Evolutionary conservation across 805 yeast genomes (phyloP).

Genomic region (Maudiozyma saulgeensis): DNA sequence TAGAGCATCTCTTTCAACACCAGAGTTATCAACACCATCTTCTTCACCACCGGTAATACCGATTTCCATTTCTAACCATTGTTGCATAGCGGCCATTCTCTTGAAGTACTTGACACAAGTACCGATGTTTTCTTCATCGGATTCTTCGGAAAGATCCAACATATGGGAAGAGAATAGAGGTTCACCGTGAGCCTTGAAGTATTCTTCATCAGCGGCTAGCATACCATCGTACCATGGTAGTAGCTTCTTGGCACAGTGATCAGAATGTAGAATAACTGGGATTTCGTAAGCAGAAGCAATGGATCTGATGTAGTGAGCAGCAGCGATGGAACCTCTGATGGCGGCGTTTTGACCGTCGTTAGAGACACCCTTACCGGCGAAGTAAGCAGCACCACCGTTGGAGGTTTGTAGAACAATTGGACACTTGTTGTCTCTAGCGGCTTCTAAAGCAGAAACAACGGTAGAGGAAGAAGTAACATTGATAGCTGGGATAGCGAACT

Average conservation of each 20-base stretch:
- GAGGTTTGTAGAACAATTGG: conserved; percentile 97
- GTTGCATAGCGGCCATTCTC: conserved; percentile 88
- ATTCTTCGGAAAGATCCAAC: conserved; percentile 95
- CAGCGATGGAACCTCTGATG: conserved; percentile 90
- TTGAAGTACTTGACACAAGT: conserved; percentile 90
- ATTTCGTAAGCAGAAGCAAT: conserved; percentile 94
- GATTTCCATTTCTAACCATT: conserved; percentile 99
- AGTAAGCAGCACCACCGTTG: conserved; percentile 99
- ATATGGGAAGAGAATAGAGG: conserved; percentile 98
- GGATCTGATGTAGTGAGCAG: conserved; percentile 94
- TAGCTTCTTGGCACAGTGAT: conserved; percentile 97
- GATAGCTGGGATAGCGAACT: conserved; percentile 96
- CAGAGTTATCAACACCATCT: conserved; percentile 99
- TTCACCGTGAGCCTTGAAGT: conserved; percentile 76
- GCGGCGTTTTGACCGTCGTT: conserved; percentile 92
- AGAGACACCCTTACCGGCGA: conserved; percentile 97
- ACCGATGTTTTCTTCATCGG: conserved; percentile 90
- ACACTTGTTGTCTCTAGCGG: conserved; percentile 87
- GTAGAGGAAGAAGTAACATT: conserved; percentile 97
- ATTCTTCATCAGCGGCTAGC: conserved; percentile 92
- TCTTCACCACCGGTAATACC: conserved; percentile 99
- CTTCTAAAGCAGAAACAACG: conserved; percentile 92
- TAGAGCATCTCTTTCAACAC: conserved; percentile 73
- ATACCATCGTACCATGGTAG: conserved; percentile 98
- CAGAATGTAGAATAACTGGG: conserved; percentile 95